phyloP scores from a whole-genome alignment of 768 basidiomycete species.

The Imleria badia region DNA sequence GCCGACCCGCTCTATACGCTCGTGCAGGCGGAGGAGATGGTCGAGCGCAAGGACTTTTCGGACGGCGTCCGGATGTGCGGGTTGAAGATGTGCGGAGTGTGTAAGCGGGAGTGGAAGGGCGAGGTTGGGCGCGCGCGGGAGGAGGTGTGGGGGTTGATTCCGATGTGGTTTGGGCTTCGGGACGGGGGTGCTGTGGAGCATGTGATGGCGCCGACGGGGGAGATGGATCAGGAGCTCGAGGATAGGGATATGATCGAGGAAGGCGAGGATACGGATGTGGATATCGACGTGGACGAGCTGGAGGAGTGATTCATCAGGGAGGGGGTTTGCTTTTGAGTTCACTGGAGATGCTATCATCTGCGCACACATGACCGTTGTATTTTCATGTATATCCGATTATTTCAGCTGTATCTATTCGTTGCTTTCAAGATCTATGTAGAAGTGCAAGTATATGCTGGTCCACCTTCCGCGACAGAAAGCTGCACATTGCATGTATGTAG shows the following conservation, averaged over 20 bases:
- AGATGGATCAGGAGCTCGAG: neutral
- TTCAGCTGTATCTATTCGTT: slow-evolving; percentile 13
- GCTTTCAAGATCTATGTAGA: slow-evolving; percentile 6
- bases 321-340: neutral
- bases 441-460: neutral
- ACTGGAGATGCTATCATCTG: slow-evolving; percentile 16
- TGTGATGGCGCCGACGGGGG: neutral
- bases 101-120: slow-evolving; percentile 47
- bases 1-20: slow-evolving; percentile 74
- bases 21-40: slow-evolving; percentile 67
- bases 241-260: slow-evolving; percentile 1
- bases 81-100: slow-evolving; percentile 52
- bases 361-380: neutral
- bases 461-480: neutral
- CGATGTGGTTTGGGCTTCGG: slow-evolving; percentile 60
- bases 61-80: slow-evolving; percentile 56
- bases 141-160: slow-evolving; percentile 62
- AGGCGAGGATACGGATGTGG: slow-evolving; percentile 12
- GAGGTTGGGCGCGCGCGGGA: slow-evolving; percentile 46
- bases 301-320: slow-evolving; percentile 7
- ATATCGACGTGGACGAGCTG: slow-evolving; percentile 11
- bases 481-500: neutral
- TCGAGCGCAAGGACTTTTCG: slow-evolving; percentile 66
- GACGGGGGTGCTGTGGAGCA: slow-evolving; percentile 11
- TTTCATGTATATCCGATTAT: slow-evolving; percentile 8